Conservation (phyloP, 2,329 filamentous ascomycete genomes). For the Cercospora zeae-maydis region DNA sequence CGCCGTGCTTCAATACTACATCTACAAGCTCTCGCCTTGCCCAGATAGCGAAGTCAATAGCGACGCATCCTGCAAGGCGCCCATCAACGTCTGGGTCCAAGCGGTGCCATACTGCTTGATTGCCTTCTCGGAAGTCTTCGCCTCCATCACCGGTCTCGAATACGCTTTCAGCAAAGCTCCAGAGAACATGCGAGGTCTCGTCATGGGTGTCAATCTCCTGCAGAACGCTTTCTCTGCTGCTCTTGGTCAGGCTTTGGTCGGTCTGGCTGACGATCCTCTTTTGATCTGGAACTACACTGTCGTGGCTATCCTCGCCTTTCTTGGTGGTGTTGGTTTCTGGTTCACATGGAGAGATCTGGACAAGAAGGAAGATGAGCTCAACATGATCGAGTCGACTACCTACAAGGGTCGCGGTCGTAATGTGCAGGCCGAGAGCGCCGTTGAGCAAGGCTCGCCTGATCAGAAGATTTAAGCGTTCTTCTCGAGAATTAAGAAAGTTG, state of each 20-base stretch:
- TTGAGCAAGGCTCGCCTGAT: not conserved
- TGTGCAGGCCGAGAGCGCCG: not conserved
- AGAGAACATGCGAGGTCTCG: slow-evolving; percentile 46
- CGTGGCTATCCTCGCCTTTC: slow-evolving; percentile 59
- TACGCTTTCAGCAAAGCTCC: slow-evolving; percentile 48
- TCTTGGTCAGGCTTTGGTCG: slow-evolving; percentile 60
- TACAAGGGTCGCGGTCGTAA: slow-evolving; percentile 25
- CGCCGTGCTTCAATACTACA: slow-evolving; percentile 53
- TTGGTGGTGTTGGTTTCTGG: slow-evolving; percentile 66
- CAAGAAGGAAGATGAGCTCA: slow-evolving; percentile 63
- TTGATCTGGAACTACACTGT: slow-evolving; percentile 66
- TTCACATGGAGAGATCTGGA: slow-evolving; percentile 64
- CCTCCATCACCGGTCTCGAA: slow-evolving; percentile 45
- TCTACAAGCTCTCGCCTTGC: slow-evolving; percentile 46
- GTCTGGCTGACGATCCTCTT: slow-evolving; percentile 60
- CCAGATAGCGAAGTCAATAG: slow-evolving; percentile 17
- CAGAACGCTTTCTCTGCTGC: slow-evolving; percentile 58
- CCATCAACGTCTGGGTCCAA: slow-evolving; percentile 45
- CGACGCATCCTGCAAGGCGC: slow-evolving; percentile 33
- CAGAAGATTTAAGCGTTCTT: not conserved
- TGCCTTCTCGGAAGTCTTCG: slow-evolving; percentile 46
- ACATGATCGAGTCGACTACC: slow-evolving; percentile 50
- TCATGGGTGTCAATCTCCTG: slow-evolving; percentile 54
- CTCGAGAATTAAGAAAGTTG: not conserved
- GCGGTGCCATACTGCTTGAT: slow-evolving; percentile 45